A percentile compares a stretch with the other conserved stretches of the same genome.
Conservation (phyloP, 192 early-diverging fungal species). For the Umbelopsis ramanniana region DNA sequence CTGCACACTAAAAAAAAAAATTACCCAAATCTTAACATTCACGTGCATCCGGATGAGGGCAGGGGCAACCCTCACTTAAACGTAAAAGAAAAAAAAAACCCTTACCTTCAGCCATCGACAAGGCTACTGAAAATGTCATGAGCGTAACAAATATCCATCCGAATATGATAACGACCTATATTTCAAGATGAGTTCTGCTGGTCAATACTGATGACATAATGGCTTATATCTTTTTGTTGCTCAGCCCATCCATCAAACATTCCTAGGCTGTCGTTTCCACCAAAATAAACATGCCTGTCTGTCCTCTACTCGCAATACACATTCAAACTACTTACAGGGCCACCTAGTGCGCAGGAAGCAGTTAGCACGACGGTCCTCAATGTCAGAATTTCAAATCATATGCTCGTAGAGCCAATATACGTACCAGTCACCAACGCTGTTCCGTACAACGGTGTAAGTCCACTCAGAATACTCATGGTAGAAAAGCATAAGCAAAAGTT, state of each 20-base stretch:
- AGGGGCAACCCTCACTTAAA: background rate
- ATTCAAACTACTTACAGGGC: constrained; percentile 12
- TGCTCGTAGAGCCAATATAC: too few species aligned
- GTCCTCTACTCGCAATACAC: background rate
- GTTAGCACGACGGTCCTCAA: background rate
- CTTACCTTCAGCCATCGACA: constrained; percentile 50
- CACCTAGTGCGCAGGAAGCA: background rate
- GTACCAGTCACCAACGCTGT: constrained; percentile 42
- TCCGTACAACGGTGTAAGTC: constrained; percentile 45
- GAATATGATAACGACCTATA: constrained; percentile 22
- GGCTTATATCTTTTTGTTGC: background rate
- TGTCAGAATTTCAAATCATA: too few species aligned
- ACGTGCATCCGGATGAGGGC: background rate
- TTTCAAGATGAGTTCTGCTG: background rate
- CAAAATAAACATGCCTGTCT: background rate
- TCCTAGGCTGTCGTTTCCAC: background rate
- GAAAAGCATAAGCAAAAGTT: constrained; percentile 51
- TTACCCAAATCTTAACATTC: background rate
- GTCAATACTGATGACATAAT: constrained; percentile 16
- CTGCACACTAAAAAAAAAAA: constrained; percentile 1
- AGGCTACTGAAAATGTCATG: constrained; percentile 46
- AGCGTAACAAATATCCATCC: constrained; percentile 40
- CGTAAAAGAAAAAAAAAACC: background rate
- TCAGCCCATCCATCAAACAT: background rate
- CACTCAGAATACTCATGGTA: constrained; percentile 45